These are phyloP conservation scores for Aspergillus novofumigatus DNA, from an alignment of 2,329 filamentous ascomycete genomes.

Conservation along the genomic window DNA sequence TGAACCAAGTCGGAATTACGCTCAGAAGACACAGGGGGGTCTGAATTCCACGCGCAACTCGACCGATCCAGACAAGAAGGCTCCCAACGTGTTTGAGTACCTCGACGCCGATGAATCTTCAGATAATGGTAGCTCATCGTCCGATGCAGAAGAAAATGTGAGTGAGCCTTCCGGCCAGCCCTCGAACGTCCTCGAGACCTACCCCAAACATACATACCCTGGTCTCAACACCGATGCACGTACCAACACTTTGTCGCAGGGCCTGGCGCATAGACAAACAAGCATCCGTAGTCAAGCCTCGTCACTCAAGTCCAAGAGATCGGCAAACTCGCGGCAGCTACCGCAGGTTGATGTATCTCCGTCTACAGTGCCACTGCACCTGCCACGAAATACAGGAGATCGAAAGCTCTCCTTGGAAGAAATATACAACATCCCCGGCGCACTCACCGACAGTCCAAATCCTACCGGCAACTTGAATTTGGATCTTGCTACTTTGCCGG, in stretches of 20 bases:
- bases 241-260: slow-evolving; percentile 5
- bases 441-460: slow-evolving; percentile 17
- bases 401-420: slow-evolving; percentile 20
- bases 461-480: slow-evolving; percentile 22
- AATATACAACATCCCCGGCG: slow-evolving; percentile 12
- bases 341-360: slow-evolving; percentile 24
- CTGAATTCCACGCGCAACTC: slow-evolving; percentile 12
- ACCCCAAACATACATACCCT: slow-evolving; percentile 5
- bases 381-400: slow-evolving; percentile 19
- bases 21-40: slow-evolving; percentile 15
- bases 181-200: not conserved
- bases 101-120: slow-evolving; percentile 28
- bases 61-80: slow-evolving; percentile 14
- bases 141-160: slow-evolving; percentile 12
- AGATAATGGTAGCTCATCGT: slow-evolving; percentile 17
- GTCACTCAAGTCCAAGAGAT: slow-evolving; percentile 26
- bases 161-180: not conserved
- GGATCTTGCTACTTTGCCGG: slow-evolving; percentile 28
- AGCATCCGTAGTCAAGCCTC: slow-evolving; percentile 29
- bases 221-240: not conserved
- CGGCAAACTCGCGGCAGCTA: slow-evolving; percentile 25
- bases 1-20: slow-evolving; percentile 10
- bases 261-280: slow-evolving; percentile 3
- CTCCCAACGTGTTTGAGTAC: slow-evolving; percentile 39
- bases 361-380: slow-evolving; percentile 22